These are phyloP conservation scores for Lachancea lanzarotensis DNA, from an alignment of 805 yeast genomes.

Conservation along the genomic window DNA sequence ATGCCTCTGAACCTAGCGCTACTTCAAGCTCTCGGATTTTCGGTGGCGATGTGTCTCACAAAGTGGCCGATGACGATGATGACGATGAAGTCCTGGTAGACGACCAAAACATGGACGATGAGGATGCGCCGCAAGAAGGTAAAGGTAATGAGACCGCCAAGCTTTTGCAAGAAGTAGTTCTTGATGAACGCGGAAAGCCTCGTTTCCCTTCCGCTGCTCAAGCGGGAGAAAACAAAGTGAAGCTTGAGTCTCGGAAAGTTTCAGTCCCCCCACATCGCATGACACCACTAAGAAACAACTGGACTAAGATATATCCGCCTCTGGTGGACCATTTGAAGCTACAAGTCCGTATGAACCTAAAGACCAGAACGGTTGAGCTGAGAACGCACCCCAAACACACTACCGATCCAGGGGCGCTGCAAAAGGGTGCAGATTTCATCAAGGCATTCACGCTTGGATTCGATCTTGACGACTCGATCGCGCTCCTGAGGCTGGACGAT, in stretches of 20 bases:
- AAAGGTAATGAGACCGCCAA: constrained; percentile 16
- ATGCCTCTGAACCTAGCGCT: neutral
- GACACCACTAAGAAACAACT: constrained; percentile 81
- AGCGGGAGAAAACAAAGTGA: constrained; percentile 54
- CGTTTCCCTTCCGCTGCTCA: constrained; percentile 68
- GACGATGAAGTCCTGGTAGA: constrained; percentile 36
- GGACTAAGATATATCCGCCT: constrained; percentile 95
- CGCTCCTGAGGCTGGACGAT: constrained; percentile 88
- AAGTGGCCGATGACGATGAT: constrained; percentile 30
- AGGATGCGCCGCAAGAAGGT: neutral
- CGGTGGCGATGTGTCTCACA: constrained; percentile 24
- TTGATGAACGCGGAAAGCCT: constrained; percentile 84
- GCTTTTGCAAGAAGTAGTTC: constrained; percentile 28
- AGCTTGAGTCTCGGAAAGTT: constrained; percentile 80
- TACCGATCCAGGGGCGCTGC: constrained; percentile 88
- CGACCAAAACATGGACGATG: constrained; percentile 27
- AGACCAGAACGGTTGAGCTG: constrained; percentile 80
- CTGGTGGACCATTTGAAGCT: constrained; percentile 89
- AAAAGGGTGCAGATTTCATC: constrained; percentile 95
- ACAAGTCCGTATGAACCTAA: constrained; percentile 92
- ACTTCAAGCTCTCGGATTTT: constrained; percentile 24
- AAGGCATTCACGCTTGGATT: constrained; percentile 95
- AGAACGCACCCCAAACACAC: constrained; percentile 74
- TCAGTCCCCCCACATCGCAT: constrained; percentile 96
- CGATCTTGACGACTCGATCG: constrained; percentile 95